Evolutionary conservation across 805 yeast species (phyloP), one percentile per base, ranked within the genome.

Genomic region (Metschnikowia rubicola): DNA sequence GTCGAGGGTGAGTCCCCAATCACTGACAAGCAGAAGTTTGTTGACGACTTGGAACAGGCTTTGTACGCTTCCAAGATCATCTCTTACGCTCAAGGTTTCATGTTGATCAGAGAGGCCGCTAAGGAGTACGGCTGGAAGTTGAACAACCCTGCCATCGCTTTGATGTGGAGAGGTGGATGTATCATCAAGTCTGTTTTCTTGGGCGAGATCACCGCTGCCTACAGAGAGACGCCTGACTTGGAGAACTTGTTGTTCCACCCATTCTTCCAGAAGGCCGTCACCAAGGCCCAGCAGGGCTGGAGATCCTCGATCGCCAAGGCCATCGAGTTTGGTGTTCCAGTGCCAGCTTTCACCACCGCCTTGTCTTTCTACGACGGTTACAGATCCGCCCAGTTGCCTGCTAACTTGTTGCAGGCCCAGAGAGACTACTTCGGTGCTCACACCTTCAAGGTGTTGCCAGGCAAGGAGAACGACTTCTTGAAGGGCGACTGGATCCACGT

Each of bases 101-200:
- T 92, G 97, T 82, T 92, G 70, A 90, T 92, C 77, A 88, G 95
- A 73, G 97, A 92, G 75, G 98, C 98, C 62, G 98, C 96, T 60
- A 85, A 81, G 75, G 96, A 89, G 72, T 92, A 89, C 81, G 84
- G 84, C 66, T 92, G 99, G 99, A 84, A 88, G 74, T 81, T 92
- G 70, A 94, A 92, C 86, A 87, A 88, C 84, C 96, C 98, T 62
- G 94, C 96, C 51, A 94, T 94, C 64, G 98, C 98, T 61, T 82
- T 94, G 65, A 92, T 92, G 98, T 92, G 99, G 99, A 86, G 99
- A 83, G 99, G 99, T 79, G 99, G 99, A 64, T 92, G 99, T 82
- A 92, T 92, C 74, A 92, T 92, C 77, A 88, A 98, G 82, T 92
- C 99, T 49, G 97, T 92, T 57, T 92, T 92, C 87, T 80, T 92